Conservation (phyloP, 2,329 filamentous ascomycete species). For the Penicillium sp. region DNA sequence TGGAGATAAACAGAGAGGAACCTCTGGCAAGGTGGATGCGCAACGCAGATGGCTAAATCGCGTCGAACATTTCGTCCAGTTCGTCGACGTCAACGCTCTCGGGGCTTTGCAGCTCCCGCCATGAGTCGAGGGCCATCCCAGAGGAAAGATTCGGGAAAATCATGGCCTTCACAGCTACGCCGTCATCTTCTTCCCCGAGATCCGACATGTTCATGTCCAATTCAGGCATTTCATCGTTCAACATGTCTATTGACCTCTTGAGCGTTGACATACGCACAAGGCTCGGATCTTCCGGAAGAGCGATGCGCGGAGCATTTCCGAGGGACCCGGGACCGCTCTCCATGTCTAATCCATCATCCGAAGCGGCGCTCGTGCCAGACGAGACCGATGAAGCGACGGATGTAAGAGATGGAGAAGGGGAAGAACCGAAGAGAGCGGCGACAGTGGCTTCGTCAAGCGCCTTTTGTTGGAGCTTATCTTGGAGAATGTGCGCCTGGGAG, state of each 20-base stretch:
- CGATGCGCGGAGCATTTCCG: slow-evolving; percentile 35
- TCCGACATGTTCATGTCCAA: slow-evolving; percentile 44
- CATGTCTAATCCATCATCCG: slow-evolving; percentile 36
- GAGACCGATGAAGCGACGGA: slow-evolving; percentile 48
- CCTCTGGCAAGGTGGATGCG: not conserved
- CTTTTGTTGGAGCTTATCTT: slow-evolving; percentile 28
- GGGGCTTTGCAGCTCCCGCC: slow-evolving; percentile 71
- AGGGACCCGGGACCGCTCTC: slow-evolving; percentile 30
- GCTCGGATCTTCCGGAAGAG: slow-evolving; percentile 35
- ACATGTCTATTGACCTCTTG: slow-evolving; percentile 47
- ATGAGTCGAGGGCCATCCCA: slow-evolving; percentile 54
- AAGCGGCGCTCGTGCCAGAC: slow-evolving; percentile 46
- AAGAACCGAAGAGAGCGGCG: slow-evolving; percentile 45
- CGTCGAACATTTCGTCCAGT: slow-evolving; percentile 83
- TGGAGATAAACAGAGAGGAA: slow-evolving; percentile 14
- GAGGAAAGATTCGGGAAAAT: slow-evolving; percentile 36
- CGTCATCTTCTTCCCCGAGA: slow-evolving; percentile 41
- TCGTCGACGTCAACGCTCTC: slow-evolving; percentile 93
- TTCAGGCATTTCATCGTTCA: slow-evolving; percentile 43
- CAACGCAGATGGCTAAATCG: slow-evolving; percentile 57
- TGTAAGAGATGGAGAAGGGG: slow-evolving; percentile 48
- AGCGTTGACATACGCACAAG: slow-evolving; percentile 37
- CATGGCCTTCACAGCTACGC: slow-evolving; percentile 49
- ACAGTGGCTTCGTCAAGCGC: slow-evolving; percentile 42
- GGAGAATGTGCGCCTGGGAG: slow-evolving; percentile 28